Percentiles rank a stretch among this genome's conserved stretches.
Conservation (phyloP, 805 yeast species). For the Peterozyma xylosa region DNA sequence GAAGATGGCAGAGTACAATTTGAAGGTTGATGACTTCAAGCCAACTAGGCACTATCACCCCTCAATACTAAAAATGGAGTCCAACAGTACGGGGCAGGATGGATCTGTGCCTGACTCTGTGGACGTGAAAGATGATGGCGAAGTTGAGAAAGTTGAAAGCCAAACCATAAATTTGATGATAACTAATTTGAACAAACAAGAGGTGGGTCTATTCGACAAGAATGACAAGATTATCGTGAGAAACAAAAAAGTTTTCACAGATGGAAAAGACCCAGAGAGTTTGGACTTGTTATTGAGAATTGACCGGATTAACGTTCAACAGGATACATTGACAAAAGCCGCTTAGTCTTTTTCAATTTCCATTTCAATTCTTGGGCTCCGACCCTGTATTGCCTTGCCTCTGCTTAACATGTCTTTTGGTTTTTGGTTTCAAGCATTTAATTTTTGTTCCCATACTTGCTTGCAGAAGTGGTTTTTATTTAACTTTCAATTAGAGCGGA, state of each 20-base stretch:
- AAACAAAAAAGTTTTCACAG: not conserved
- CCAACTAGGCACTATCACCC: slow-evolving; percentile 42
- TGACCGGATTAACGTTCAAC: not conserved
- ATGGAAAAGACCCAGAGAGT: not conserved
- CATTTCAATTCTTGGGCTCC: too few species aligned
- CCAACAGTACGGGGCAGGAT: not conserved
- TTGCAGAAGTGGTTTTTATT: too few species aligned
- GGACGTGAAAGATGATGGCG: not conserved
- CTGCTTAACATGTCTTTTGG: too few species aligned
- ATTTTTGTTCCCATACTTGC: too few species aligned
- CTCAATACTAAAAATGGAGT: slow-evolving; percentile 29
- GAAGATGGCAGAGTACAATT: slow-evolving; percentile 33
- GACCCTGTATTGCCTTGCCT: too few species aligned
- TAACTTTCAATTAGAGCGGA: too few species aligned
- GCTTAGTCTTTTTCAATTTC: too few species aligned
- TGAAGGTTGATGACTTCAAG: slow-evolving; percentile 33
- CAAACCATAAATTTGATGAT: slow-evolving; percentile 3
- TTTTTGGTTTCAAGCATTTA: too few species aligned
- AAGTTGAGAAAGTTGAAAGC: not conserved
- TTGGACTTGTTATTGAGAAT: slow-evolving; percentile 1
- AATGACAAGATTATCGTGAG: not conserved
- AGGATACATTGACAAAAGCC: too few species aligned
- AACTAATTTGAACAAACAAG: slow-evolving; percentile 4
- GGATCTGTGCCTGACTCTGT: too few species aligned
- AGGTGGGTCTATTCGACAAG: not conserved